Base-by-base conservation (phyloP, 345 rosid species). In the Luvunga scandens region DNA sequence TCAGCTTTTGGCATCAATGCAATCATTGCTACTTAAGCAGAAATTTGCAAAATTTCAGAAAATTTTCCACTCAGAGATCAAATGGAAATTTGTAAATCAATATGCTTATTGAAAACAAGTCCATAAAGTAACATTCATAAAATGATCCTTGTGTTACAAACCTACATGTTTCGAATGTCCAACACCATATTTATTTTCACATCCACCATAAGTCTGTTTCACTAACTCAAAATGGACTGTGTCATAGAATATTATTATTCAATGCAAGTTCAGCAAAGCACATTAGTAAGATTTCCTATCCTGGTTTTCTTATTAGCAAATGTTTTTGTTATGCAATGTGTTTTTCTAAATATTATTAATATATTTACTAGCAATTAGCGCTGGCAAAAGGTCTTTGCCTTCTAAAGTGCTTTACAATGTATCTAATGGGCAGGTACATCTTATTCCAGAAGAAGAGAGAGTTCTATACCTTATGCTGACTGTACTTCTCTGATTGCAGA, bases 401-500 rank as follows among this genome's bases (percentile, higher is more conserved):
- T n/a, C 57, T 16, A 66, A 66, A 5, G 53, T 28, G 67, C 1
- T 70, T 39, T 71, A 0, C 45, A n/a, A 28, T 48, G 34, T n/a
- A n/a, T 28, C 45, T 33, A 3, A 56, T 0, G 10, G 21, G 57
- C 30, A 30, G 21, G n/a, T 38, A 34, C 57, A 56, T 38, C 61
- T 19, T 19, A 36, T 36, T 24, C 18, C 4, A 21, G 27, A 21
- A 60, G 38, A 55, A 33, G n/a, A 53, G 42, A 45, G 39, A 31
- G 59, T 33, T 7, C 77, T 69, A n/a, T 69, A 77, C 86, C 79
- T 80, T 80, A 70, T 83, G 81, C 70, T 77, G 83, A 55, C 86
- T 80, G 42, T 80, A 83, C 71, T 83, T 80, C 42, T 83, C 83
- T 80, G 33, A 80, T 63, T 73, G 86, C 86, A 9, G 81, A 75